Evolutionary conservation across 78 protist genomes (phyloP).

Genomic region (Creolimax fragrantissima): DNA sequence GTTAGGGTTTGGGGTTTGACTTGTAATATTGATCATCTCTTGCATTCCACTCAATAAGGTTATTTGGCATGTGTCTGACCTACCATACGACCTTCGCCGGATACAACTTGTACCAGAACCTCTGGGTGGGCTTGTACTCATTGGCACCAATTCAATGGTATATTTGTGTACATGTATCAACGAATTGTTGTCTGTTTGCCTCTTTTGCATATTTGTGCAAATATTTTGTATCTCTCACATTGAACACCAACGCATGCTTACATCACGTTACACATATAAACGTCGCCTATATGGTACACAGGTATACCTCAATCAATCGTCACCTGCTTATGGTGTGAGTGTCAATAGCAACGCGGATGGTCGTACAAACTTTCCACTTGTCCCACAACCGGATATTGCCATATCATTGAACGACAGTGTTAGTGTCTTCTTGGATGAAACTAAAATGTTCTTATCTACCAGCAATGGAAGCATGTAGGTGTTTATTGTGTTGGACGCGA

Average conservation of each 20-base stretch:
- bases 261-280: too few species aligned
- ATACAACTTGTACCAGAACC: background rate
- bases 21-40: too few species aligned
- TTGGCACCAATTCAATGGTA: background rate
- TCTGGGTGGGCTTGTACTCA: background rate
- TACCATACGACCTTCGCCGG: background rate
- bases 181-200: too few species aligned
- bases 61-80: background rate
- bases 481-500: too few species aligned
- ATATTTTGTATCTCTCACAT: too few species aligned
- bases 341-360: background rate
- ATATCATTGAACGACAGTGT: background rate
- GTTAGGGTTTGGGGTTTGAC: background rate
- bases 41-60: background rate
- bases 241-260: too few species aligned
- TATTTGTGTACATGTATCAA: too few species aligned
- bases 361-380: background rate
- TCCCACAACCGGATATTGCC: background rate
- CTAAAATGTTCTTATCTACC: background rate
- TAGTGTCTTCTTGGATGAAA: background rate
- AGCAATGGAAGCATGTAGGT: background rate
- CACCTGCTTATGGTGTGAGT: background rate
- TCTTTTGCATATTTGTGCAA: too few species aligned
- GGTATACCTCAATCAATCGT: constrained; percentile 5
- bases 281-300: too few species aligned